Base-by-base conservation (phyloP, 306 rosid genomes). In the Herpetospermum pedunculosum region DNA sequence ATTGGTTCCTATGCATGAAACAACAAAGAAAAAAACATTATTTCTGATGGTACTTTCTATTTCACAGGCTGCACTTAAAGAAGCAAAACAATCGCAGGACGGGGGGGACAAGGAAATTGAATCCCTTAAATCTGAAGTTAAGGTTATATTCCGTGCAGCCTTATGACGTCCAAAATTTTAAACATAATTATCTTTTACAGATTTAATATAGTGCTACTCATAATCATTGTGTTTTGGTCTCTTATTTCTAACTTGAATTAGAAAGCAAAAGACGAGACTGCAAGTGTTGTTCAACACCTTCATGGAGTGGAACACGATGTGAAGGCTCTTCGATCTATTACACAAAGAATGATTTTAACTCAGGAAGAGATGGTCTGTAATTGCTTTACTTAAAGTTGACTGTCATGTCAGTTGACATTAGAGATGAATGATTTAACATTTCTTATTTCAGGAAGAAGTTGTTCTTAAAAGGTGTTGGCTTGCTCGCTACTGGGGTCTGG, bases 391-490 rank as follows among this genome's bases (percentile, higher is more conserved):
- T 26, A 60, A 35, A 55, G 81, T 57, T 78, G 60, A 76, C 19
- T 32, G 23, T 67, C 28, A 10, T 43, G 37, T 59, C 78, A 41
- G 32, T 76, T 49, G 75, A 73, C 65, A 34, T 53, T 69, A 75
- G 78, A 75, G 59, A 72, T 71, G 84, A 40, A 65, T 58, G 58
- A 70, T 70, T 30, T 70, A 18, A 12, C 13, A 34, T 72, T 72
- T 77, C 49, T 76, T 53, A 52, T 84, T 76, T 81, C 88, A 94
- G 98, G 98, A 94, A 80, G 98, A 94, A 89, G 98, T 94, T 63
- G 98, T 94, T 83, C 97, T 94, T 29, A 91, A 94, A 88, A 91
- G 97, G 83, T 94, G 98, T 78, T 94, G 98, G 98, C 94, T 94
- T 83, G 98, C 98, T 77, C 97, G 97, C 67, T 91, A 94, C 79